Conservation (phyloP, 1,284 basidiomycete species). For the Apiotrichum gracile region DNA sequence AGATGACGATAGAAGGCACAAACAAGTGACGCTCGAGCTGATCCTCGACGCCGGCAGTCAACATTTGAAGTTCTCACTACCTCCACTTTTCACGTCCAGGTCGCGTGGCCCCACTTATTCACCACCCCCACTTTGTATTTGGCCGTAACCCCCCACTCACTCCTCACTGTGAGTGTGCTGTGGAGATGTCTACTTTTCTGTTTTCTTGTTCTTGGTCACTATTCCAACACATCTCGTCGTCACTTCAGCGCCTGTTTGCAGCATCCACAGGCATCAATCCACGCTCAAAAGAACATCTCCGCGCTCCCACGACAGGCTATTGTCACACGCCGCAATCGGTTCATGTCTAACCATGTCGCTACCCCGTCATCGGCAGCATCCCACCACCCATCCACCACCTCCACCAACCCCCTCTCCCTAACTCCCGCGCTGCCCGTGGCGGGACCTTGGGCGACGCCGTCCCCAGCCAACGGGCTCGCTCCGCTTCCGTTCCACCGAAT, state of each 20-base stretch:
- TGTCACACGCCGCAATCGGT: background rate
- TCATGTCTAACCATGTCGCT: conserved; percentile 50
- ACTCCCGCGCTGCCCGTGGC: conserved; percentile 31
- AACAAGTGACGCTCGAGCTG: too few relatives aligned
- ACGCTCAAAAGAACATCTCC: background rate
- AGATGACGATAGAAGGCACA: too few relatives aligned
- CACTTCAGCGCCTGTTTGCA: background rate
- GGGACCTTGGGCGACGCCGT: conserved; percentile 42
- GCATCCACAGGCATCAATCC: conserved; percentile 7
- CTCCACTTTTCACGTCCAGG: background rate
- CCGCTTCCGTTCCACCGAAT: conserved; percentile 31
- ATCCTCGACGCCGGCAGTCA: too few relatives aligned
- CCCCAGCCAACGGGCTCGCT: conserved; percentile 37
- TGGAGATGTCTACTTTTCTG: background rate
- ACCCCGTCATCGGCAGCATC: conserved; percentile 52
- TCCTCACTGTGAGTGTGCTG: too few relatives aligned
- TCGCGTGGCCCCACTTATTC: background rate
- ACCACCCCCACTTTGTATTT: background rate
- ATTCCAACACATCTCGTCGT: background rate
- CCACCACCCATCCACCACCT: conserved; percentile 45
- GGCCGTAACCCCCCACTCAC: too few relatives aligned
- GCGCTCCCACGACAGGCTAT: background rate
- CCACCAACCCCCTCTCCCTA: conserved; percentile 53
- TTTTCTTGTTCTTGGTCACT: background rate
- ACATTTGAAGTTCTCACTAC: background rate